Percentiles rank a stretch among this genome's conserved stretches.
These are phyloP conservation scores for Globisporangium barbulae DNA, from an alignment of 352 stramenopile species.

Conservation along the genomic window DNA sequence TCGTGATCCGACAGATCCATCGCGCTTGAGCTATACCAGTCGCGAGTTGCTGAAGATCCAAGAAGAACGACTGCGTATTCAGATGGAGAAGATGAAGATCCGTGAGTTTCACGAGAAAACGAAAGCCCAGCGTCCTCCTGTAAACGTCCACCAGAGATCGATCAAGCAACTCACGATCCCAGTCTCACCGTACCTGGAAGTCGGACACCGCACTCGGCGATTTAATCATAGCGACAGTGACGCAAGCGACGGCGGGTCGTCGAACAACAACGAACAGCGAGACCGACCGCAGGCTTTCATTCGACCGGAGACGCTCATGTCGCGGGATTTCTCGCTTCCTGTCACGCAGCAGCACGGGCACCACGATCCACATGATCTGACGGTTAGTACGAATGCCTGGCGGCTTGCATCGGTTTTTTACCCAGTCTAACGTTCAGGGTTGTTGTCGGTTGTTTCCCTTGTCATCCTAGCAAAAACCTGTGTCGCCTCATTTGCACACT, in stretches of 20 bases:
- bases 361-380: constrained; percentile 3
- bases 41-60: constrained; percentile 76
- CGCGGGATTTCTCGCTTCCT: constrained; percentile 15
- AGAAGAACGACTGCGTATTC: constrained; percentile 58
- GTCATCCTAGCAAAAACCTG: constrained; percentile 2
- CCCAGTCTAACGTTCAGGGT: constrained; percentile 2
- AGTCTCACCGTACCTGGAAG: constrained; percentile 59
- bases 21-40: constrained; percentile 71
- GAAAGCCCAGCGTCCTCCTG: constrained; percentile 56
- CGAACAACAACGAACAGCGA: background rate
- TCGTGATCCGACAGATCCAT: constrained; percentile 38
- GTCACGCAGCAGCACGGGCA: background rate
- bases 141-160: constrained; percentile 71
- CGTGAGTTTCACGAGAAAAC: constrained; percentile 76
- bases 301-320: constrained; percentile 18
- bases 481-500: constrained; percentile 41
- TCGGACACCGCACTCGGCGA: constrained; percentile 52
- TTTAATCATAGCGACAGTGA: constrained; percentile 19
- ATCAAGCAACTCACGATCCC: constrained; percentile 81
- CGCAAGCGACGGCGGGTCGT: constrained; percentile 13
- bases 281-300: constrained; percentile 13
- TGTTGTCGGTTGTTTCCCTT: background rate
- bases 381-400: constrained; percentile 1
- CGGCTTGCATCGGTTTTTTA: background rate
- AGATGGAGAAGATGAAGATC: constrained; percentile 72